Percentiles rank a stretch among this genome's conserved stretches.
These are phyloP conservation scores for Actinomucor elegans DNA, from an alignment of 371 early-diverging fungal species.

Conservation along the genomic window DNA sequence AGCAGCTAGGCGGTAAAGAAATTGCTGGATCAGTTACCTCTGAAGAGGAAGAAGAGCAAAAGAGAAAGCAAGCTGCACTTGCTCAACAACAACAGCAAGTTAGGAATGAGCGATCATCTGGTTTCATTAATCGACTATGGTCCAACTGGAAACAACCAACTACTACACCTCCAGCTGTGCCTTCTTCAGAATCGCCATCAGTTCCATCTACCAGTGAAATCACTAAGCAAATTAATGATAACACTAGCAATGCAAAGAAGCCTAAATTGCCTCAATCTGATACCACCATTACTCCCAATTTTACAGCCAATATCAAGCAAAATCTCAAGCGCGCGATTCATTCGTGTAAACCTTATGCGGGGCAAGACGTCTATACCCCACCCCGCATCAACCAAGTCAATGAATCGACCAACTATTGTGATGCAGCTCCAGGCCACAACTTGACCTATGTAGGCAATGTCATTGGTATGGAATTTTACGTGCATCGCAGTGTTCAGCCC, in stretches of 20 bases:
- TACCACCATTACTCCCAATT: slow-evolving; percentile 49
- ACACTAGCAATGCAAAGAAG: slow-evolving; percentile 6
- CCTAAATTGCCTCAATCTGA: slow-evolving; percentile 41
- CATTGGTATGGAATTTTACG: slow-evolving; percentile 56
- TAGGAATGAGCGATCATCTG: slow-evolving; percentile 3
- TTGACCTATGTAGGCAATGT: slow-evolving; percentile 51
- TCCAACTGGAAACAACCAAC: slow-evolving; percentile 11
- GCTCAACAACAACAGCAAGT: neutral
- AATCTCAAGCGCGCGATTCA: slow-evolving; percentile 54
- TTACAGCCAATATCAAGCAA: slow-evolving; percentile 46
- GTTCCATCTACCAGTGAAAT: neutral
- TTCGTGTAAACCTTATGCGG: slow-evolving; percentile 56
- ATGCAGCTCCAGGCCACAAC: slow-evolving; percentile 55
- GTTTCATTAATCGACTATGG: slow-evolving; percentile 20
- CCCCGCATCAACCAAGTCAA: slow-evolving; percentile 44
- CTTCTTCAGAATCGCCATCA: neutral
- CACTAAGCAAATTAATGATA: slow-evolving; percentile 5
- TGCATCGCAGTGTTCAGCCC: slow-evolving; percentile 45
- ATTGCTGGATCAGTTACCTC: neutral
- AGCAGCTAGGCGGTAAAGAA: slow-evolving; percentile 2
- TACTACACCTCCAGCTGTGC: neutral
- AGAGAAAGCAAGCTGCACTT: neutral
- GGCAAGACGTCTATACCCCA: slow-evolving; percentile 41
- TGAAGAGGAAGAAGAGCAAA: slow-evolving; percentile 11
- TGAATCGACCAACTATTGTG: slow-evolving; percentile 54